Evolutionary conservation across 1,284 basidiomycete species (phyloP), one percentile per base, ranked within the genome.

Genomic region (Leccinum laetum): DNA sequence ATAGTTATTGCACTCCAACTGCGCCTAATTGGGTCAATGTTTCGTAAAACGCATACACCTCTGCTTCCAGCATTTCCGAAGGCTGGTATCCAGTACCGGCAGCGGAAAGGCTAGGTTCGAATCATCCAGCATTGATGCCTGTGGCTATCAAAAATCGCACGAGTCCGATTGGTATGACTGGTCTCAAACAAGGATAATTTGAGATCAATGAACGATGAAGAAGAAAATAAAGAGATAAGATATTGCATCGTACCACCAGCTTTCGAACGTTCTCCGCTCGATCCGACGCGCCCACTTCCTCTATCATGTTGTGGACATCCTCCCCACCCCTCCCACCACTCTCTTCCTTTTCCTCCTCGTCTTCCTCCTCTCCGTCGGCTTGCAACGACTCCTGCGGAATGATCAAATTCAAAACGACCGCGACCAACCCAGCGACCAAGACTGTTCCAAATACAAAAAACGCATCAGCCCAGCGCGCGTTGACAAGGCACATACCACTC

Each of bases 341-440:
- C 2, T 5, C 32, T 21, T 39, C 58, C 32, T 32, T 35, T 4
- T 26, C 57, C 35, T 26, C 78, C 5, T 73, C 77, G 9, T 73
- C 75, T 8, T 72, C 75, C 14, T 72, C 69, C 2, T 75, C 74
- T 14, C 64, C 68, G 3, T 60, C 69, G 2, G 26, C 29, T 5
- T 61, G 29, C 10, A 32, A 5, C 7, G 4, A 8, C 41, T 89
- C 86, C 52, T 79, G 74, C 0, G 90, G 89, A 29, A 94, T 73
- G 8, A 92, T 82, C 58, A 86, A 73, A 71, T 92, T 93, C 21
- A 93, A 80, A 8, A 90, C 64, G 9, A 84, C 83, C 2, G 88
- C 90, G 3, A 90, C 83, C 63, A 93, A 74, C 26, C 90, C 92
- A 0, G 88, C 79, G 46, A 85, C 80, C 61, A 94, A 77, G 78